phyloP scores from a whole-genome alignment of 169 alveolate genomes.

The Babesia ovata region DNA sequence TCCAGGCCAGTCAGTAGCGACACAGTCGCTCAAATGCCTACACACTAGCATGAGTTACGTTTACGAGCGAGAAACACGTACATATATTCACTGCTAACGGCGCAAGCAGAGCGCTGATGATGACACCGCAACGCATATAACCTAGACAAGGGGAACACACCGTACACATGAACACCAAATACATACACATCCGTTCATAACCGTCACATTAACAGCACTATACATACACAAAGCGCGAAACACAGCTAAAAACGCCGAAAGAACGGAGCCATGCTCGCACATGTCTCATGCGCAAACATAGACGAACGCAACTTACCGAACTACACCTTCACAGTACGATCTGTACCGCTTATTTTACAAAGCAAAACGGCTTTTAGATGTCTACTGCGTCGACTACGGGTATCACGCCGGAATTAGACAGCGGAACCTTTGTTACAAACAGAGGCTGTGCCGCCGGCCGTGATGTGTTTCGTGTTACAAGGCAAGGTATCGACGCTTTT shows the following conservation, averaged over 20 bases:
- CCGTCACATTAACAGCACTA: not conserved
- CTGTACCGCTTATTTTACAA: no score
- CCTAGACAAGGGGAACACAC: no score
- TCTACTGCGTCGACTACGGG: no score
- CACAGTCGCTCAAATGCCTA: conserved; percentile 2
- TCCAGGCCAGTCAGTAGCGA: not conserved
- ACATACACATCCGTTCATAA: conserved; percentile 1
- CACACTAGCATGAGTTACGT: not conserved
- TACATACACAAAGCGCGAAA: no score
- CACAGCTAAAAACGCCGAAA: not conserved
- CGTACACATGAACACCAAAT: not conserved
- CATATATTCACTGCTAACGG: not conserved
- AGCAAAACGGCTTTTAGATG: no score
- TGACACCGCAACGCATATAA: no score
- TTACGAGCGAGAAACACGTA: not conserved
- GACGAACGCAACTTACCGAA: not conserved
- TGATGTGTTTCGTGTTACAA: not conserved
- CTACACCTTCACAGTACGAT: not conserved
- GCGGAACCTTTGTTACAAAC: conserved; percentile 1
- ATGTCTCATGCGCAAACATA: not conserved
- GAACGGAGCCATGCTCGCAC: not conserved
- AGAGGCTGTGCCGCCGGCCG: not conserved
- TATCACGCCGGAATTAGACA: not conserved
- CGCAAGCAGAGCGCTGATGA: no score
- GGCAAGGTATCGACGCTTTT: no score